Conservation (phyloP, 1,139 yeast species). For the Lodderomyces elongisporus region DNA sequence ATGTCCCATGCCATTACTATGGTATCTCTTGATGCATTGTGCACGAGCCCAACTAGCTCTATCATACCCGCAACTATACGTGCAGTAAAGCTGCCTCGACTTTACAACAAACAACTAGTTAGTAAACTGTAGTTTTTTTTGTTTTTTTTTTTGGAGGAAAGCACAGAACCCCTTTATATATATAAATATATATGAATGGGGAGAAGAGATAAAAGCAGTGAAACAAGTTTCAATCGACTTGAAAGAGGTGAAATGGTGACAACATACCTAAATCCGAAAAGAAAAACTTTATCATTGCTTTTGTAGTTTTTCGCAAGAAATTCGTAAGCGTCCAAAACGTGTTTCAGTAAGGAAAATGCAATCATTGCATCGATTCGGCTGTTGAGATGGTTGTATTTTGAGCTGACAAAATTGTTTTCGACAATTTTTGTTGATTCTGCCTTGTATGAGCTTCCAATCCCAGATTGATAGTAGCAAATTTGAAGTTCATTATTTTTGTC, state of each 20-base stretch:
- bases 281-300: conserved; percentile 45
- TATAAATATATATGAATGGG: too few species aligned
- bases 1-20: conserved; percentile 57
- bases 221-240: not conserved
- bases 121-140: too few species aligned
- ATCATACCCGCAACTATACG: conserved; percentile 61
- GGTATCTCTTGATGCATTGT: conserved; percentile 49
- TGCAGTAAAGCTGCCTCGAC: conserved; percentile 64
- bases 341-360: conserved; percentile 50
- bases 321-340: conserved; percentile 52
- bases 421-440: conserved; percentile 23
- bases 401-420: conserved; percentile 16
- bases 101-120: conserved; percentile 12
- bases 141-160: not conserved
- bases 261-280: conserved; percentile 48
- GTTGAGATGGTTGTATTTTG: conserved; percentile 9
- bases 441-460: conserved; percentile 50
- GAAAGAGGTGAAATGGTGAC: conserved; percentile 9
- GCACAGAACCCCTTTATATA: too few species aligned
- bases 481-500: conserved; percentile 42
- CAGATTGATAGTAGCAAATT: conserved; percentile 62
- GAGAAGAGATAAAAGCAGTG: conserved; percentile 1
- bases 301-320: conserved; percentile 46
- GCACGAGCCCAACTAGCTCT: conserved; percentile 53
- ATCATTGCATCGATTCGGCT: conserved; percentile 41